These are phyloP conservation scores for Podila epicladia DNA, from an alignment of 192 early-diverging fungal genomes.

Conservation along the genomic window DNA sequence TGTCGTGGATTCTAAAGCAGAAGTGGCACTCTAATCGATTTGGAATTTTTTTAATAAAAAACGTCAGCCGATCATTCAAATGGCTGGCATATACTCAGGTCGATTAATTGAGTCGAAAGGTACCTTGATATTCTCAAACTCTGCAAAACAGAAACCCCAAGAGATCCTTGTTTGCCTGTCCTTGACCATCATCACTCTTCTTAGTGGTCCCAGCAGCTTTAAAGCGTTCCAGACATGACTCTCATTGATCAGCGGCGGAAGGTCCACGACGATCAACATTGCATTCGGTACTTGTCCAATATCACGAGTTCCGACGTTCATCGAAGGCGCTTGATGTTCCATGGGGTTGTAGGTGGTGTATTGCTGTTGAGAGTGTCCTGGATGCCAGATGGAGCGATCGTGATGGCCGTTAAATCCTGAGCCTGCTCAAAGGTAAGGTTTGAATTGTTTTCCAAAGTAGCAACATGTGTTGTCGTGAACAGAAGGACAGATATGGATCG, in stretches of 20 bases:
- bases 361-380: background rate
- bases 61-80: too few species aligned
- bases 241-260: conserved; percentile 70
- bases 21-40: conserved; percentile 38
- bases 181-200: conserved; percentile 61
- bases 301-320: conserved; percentile 72
- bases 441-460: too few species aligned
- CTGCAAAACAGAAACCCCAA: conserved; percentile 73
- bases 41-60: too few species aligned
- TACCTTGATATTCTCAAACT: conserved; percentile 62
- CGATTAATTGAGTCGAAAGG: background rate
- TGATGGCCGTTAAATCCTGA: background rate
- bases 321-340: conserved; percentile 2
- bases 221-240: conserved; percentile 56
- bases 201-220: conserved; percentile 29
- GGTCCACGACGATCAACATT: conserved; percentile 65
- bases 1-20: conserved; percentile 22
- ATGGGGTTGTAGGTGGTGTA: background rate
- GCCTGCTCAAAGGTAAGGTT: background rate
- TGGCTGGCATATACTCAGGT: too few species aligned
- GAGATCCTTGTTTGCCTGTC: conserved; percentile 66
- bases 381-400: background rate
- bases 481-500: background rate
- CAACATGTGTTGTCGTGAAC: background rate
- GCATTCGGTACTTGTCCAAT: conserved; percentile 59